A percentile compares a stretch with the other conserved stretches of the same genome.
phyloP scores from a whole-genome alignment of 768 basidiomycete species.

The Suillus occidentalis region DNA sequence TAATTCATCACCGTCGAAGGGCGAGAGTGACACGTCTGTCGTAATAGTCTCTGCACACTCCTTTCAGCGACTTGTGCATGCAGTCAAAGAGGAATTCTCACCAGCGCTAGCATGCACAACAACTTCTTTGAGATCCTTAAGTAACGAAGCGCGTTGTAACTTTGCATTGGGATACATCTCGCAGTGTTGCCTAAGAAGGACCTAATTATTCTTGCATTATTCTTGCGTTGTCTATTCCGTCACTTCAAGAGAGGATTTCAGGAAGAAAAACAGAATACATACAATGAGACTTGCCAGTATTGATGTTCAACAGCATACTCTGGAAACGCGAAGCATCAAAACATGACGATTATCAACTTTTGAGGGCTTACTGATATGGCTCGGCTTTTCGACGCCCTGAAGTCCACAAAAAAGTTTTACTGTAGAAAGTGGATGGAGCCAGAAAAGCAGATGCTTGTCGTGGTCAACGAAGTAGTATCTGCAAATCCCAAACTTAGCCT shows the following conservation, averaged over 20 bases:
- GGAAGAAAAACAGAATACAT: background rate
- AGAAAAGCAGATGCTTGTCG: conserved; percentile 42
- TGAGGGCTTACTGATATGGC: conserved; percentile 40
- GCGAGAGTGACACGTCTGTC: conserved; percentile 7
- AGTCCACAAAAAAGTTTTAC: conserved; percentile 31
- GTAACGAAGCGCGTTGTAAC: background rate
- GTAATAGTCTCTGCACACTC: conserved; percentile 16
- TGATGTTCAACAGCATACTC: conserved; percentile 19
- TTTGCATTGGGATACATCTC: conserved; percentile 7
- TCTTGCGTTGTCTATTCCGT: background rate
- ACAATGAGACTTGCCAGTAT: conserved; percentile 22
- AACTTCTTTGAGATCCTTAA: conserved; percentile 7
- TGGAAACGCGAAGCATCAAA: conserved; percentile 8
- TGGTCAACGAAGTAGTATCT: conserved; percentile 51
- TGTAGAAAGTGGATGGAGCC: conserved; percentile 41
- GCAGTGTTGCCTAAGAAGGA: conserved; percentile 11
- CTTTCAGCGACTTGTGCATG: conserved; percentile 12
- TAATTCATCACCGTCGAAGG: conserved; percentile 12
- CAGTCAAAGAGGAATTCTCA: conserved; percentile 11
- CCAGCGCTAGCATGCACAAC: conserved; percentile 18
- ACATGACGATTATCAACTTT: background rate
- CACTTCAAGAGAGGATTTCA: background rate
- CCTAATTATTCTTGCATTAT: no score
- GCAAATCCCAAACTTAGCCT: background rate
- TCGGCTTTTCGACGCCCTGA: conserved; percentile 38